phyloP scores from a whole-genome alignment of 1,284 basidiomycete species.

The Ceratobasidium sp. region DNA sequence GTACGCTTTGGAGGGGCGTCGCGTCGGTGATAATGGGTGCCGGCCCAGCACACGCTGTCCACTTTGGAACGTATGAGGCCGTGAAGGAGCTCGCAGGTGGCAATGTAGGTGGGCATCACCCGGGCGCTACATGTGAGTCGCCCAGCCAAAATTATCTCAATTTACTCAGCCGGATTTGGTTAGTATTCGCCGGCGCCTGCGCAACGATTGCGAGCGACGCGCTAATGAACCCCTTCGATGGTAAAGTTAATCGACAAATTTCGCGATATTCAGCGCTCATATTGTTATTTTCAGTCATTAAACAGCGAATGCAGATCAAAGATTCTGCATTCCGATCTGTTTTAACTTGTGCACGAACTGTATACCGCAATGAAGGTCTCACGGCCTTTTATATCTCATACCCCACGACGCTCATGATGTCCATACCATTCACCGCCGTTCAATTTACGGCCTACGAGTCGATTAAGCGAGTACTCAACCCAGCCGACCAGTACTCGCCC shows the following conservation, averaged over 20 bases:
- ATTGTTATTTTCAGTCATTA: conserved; percentile 77
- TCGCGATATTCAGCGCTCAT: conserved; percentile 24
- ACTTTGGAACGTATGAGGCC: conserved; percentile 96
- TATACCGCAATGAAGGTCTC: conserved; percentile 89
- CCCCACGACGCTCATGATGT: conserved; percentile 96
- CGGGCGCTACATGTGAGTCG: conserved; percentile 78
- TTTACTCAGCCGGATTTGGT: background rate
- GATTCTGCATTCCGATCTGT: conserved; percentile 91
- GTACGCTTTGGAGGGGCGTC: conserved; percentile 95
- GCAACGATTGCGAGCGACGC: conserved; percentile 97
- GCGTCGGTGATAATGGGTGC: conserved; percentile 97
- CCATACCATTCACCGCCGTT: conserved; percentile 97
- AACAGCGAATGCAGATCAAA: conserved; percentile 98
- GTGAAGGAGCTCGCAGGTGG: conserved; percentile 95
- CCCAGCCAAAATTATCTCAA: conserved; percentile 3
- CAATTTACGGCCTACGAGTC: conserved; percentile 98
- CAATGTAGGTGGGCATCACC: conserved; percentile 82
- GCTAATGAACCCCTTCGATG: conserved; percentile 99
- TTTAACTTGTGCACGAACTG: conserved; percentile 79
- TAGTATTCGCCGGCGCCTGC: conserved; percentile 91
- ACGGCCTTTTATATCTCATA: conserved; percentile 98
- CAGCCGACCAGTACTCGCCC: conserved; percentile 88
- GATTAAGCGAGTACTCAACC: conserved; percentile 89
- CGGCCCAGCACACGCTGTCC: conserved; percentile 97
- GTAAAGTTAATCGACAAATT: conserved; percentile 60